Percentiles rank a stretch among this genome's conserved stretches.
Evolutionary conservation across 164 flowering plant species (phyloP).

Genomic region (Pachysandra terminalis): DNA sequence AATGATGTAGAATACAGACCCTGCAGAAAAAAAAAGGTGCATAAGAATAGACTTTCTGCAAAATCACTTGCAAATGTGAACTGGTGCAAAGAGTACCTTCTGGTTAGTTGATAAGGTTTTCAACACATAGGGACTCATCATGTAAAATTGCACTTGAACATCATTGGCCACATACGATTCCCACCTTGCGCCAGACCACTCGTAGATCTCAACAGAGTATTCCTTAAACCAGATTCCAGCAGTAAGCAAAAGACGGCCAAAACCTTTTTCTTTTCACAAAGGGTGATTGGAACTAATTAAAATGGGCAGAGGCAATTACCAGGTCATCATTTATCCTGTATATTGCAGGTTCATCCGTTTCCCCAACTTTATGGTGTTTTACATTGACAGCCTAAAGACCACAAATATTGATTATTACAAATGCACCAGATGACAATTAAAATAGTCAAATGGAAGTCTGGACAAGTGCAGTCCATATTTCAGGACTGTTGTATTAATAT

Average conservation of each 20-base stretch:
- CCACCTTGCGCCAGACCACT: conserved; percentile 96
- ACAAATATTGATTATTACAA: background rate
- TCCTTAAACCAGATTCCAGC: conserved; percentile 48
- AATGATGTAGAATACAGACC: conserved; percentile 71
- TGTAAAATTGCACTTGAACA: conserved; percentile 95
- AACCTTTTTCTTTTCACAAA: background rate
- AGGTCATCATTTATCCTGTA: conserved; percentile 77
- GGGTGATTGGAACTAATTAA: background rate
- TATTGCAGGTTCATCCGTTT: conserved; percentile 71
- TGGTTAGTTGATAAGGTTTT: conserved; percentile 70
- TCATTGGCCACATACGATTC: conserved; percentile 87
- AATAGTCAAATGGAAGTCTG: background rate
- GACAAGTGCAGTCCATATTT: background rate
- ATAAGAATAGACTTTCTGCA: background rate
- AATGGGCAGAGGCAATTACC: conserved; percentile 31
- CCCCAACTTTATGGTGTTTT: conserved; percentile 64
- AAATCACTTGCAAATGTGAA: background rate
- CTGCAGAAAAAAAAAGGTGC: conserved; percentile 38
- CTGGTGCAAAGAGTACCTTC: conserved; percentile 46
- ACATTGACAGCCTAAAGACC: conserved; percentile 54
- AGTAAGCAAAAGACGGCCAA: conserved; percentile 1
- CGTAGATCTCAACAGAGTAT: conserved; percentile 82
- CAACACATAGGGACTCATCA: conserved; percentile 99
- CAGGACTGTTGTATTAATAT: no score
- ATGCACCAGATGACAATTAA: background rate